Conservation (phyloP, 805 yeast genomes). For the Metschnikowia lachancei region DNA sequence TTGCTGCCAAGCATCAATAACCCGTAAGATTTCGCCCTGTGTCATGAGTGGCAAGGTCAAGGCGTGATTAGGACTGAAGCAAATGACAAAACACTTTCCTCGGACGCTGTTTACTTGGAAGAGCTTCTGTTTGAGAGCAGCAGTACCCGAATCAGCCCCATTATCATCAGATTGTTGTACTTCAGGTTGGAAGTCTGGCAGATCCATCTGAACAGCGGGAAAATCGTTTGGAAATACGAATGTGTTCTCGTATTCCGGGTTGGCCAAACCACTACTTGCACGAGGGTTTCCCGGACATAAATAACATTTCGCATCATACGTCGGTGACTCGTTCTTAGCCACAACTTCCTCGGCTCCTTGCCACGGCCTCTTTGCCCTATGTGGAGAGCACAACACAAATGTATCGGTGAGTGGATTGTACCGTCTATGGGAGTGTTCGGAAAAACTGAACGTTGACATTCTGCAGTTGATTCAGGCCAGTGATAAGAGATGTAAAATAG, state of each 20-base stretch:
- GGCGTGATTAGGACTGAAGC: slow-evolving; percentile 69
- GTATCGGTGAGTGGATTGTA: slow-evolving; percentile 64
- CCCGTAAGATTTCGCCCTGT: slow-evolving; percentile 39
- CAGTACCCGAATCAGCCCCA: background rate
- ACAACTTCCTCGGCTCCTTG: slow-evolving; percentile 66
- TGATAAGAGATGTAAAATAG: background rate
- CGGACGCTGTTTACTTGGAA: slow-evolving; percentile 56
- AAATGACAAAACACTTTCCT: slow-evolving; percentile 69
- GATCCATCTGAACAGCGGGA: slow-evolving; percentile 63
- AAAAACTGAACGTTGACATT: slow-evolving; percentile 40
- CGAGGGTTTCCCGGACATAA: slow-evolving; percentile 70
- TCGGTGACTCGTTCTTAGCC: slow-evolving; percentile 43
- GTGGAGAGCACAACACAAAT: slow-evolving; percentile 76
- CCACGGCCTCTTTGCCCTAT: slow-evolving; percentile 78
- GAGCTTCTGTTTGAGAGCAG: slow-evolving; percentile 39
- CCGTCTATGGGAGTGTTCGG: slow-evolving; percentile 65
- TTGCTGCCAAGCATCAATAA: slow-evolving; percentile 60
- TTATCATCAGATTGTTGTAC: slow-evolving; percentile 10
- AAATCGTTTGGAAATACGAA: slow-evolving; percentile 66
- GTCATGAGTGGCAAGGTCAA: slow-evolving; percentile 64
- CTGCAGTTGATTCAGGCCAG: background rate
- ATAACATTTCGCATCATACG: slow-evolving; percentile 63
- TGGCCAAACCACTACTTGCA: slow-evolving; percentile 52
- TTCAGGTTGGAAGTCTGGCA: slow-evolving; percentile 41
- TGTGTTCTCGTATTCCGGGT: slow-evolving; percentile 57